Conservation (phyloP, 768 basidiomycete species). For the Pleurotus giganteus region DNA sequence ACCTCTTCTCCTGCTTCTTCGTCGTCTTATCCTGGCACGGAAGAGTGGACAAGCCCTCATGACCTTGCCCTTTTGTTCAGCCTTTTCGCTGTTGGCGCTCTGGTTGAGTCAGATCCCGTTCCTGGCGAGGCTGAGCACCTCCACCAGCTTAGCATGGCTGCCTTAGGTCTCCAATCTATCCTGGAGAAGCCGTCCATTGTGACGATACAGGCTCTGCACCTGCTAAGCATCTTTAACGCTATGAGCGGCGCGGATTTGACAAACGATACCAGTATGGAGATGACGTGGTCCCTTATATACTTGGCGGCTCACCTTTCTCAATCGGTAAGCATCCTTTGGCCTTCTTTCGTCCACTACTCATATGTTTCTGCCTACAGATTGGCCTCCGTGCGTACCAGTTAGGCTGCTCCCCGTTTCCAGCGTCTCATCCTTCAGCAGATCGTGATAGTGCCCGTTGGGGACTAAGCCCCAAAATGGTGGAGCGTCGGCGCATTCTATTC, state of each 20-base stretch:
- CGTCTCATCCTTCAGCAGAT: constrained; percentile 33
- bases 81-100: constrained; percentile 52
- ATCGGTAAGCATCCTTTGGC: constrained; percentile 43
- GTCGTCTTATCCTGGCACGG: constrained; percentile 10
- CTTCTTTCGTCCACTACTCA: neutral
- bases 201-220: constrained; percentile 67
- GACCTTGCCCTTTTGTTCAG: constrained; percentile 48
- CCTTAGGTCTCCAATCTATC: constrained; percentile 65
- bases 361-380: constrained; percentile 36
- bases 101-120: constrained; percentile 33
- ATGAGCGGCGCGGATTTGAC: constrained; percentile 64
- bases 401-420: neutral
- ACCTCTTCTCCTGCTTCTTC: neutral
- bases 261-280: constrained; percentile 69
- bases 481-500: constrained; percentile 66
- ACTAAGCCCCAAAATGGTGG: constrained; percentile 58
- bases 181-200: constrained; percentile 69
- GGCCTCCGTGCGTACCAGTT: constrained; percentile 57
- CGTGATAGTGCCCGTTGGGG: constrained; percentile 67
- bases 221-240: constrained; percentile 63
- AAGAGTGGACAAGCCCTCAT: constrained; percentile 43
- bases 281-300: constrained; percentile 65
- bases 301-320: constrained; percentile 66
- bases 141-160: constrained; percentile 62
- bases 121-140: constrained; percentile 56